phyloP scores from a whole-genome alignment of 2,329 filamentous ascomycete genomes.

The Nannizziopsis arthrosporioides region DNA sequence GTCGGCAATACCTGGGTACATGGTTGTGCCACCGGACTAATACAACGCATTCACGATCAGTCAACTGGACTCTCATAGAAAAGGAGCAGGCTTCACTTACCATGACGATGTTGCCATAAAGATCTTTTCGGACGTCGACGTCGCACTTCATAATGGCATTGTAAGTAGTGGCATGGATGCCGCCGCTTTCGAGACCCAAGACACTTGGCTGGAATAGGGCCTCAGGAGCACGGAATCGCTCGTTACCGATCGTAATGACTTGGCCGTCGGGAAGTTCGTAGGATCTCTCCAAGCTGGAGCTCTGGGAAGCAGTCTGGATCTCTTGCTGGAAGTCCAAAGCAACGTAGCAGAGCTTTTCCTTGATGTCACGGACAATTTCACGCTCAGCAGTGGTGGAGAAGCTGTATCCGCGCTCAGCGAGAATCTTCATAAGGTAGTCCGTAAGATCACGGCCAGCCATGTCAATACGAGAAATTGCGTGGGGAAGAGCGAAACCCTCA shows the following conservation, averaged over 20 bases:
- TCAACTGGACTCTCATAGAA: background rate
- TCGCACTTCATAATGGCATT: slow-evolving; percentile 99
- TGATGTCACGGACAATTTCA: slow-evolving; percentile 99
- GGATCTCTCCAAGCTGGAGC: slow-evolving; percentile 97
- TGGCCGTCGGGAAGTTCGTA: slow-evolving; percentile 99
- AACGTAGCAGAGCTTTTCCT: slow-evolving; percentile 99
- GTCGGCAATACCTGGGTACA: slow-evolving; percentile 99
- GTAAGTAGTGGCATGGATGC: slow-evolving; percentile 99
- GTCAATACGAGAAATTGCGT: slow-evolving; percentile 99
- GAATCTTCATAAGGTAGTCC: slow-evolving; percentile 99
- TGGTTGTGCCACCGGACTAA: slow-evolving; percentile 99
- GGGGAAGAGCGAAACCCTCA: slow-evolving; percentile 99
- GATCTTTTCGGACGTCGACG: slow-evolving; percentile 99
- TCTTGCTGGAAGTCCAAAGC: slow-evolving; percentile 99
- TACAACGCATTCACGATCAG: slow-evolving; percentile 9
- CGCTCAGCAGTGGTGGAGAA: slow-evolving; percentile 99
- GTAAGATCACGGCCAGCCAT: slow-evolving; percentile 99
- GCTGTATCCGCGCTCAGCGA: slow-evolving; percentile 97
- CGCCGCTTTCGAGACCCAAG: slow-evolving; percentile 93
- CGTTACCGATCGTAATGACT: slow-evolving; percentile 99
- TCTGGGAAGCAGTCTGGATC: slow-evolving; percentile 98
- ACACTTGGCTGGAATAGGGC: slow-evolving; percentile 99
- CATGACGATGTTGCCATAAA: slow-evolving; percentile 99
- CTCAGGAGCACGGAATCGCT: slow-evolving; percentile 99
- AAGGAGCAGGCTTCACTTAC: slow-evolving; percentile 44